Percentiles rank a stretch among this genome's conserved stretches.
phyloP scores from a whole-genome alignment of 2,329 filamentous ascomycete species.

The Plectosphaerella sp. region DNA sequence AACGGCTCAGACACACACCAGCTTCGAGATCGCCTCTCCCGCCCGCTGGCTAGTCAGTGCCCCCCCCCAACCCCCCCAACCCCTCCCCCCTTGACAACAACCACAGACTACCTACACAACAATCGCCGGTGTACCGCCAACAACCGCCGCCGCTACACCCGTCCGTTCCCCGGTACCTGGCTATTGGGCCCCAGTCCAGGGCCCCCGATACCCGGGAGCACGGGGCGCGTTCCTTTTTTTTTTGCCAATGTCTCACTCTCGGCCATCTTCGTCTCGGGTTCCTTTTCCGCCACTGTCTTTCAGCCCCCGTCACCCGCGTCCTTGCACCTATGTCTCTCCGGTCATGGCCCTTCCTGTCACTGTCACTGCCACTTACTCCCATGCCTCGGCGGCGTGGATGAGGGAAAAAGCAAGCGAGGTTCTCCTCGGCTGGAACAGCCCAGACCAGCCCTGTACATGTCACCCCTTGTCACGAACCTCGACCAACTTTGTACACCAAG shows the following conservation, averaged over 20 bases:
- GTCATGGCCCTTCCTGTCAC: neutral
- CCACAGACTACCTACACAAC: slow-evolving; percentile 7
- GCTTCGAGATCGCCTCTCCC: no score
- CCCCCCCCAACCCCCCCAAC: no score
- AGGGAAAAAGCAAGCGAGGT: neutral
- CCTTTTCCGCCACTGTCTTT: neutral
- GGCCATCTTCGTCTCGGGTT: neutral
- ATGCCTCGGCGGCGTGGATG: neutral
- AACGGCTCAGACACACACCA: no score
- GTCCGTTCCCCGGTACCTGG: neutral
- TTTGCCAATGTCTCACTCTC: neutral
- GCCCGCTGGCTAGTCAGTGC: no score
- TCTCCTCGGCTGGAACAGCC: no score
- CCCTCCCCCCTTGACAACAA: neutral
- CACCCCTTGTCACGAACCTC: no score
- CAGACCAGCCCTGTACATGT: no score
- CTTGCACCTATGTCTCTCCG: neutral
- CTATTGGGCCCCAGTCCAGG: neutral
- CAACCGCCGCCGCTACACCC: neutral
- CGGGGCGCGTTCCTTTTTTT: neutral
- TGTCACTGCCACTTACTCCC: neutral
- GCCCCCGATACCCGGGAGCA: neutral
- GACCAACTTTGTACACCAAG: no score
- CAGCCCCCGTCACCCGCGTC: neutral
- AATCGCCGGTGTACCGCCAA: neutral